These are phyloP conservation scores for Bretziella fagacearum DNA, from an alignment of 2,329 filamentous ascomycete genomes.

Conservation along the genomic window DNA sequence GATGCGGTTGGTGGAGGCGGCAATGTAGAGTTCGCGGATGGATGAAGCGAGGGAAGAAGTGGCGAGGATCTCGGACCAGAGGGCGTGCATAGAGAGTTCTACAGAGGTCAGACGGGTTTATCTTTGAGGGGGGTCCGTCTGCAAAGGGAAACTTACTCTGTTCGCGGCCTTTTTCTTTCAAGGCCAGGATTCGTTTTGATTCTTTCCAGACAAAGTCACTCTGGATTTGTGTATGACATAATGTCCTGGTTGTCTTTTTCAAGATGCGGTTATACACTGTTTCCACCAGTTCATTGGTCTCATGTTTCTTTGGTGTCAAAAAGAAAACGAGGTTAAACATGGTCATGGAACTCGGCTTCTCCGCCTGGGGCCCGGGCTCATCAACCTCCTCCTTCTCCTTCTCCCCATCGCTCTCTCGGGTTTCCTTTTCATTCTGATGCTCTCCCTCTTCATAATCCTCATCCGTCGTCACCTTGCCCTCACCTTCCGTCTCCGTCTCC, in stretches of 20 bases:
- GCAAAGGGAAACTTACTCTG: slow-evolving; percentile 36
- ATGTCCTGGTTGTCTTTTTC: slow-evolving; percentile 79
- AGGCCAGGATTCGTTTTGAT: slow-evolving; percentile 60
- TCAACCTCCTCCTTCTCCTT: not conserved
- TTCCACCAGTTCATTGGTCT: slow-evolving; percentile 59
- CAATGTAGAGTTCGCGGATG: slow-evolving; percentile 65
- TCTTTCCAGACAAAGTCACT: slow-evolving; percentile 86
- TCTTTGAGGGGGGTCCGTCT: too few species aligned
- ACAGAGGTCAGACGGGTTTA: slow-evolving; percentile 12
- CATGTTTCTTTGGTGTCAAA: slow-evolving; percentile 59
- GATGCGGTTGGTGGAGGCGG: slow-evolving; percentile 70
- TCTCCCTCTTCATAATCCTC: slow-evolving; percentile 15
- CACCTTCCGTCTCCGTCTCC: slow-evolving; percentile 16
- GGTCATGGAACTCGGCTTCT: slow-evolving; percentile 58
- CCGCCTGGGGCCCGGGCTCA: slow-evolving; percentile 18
- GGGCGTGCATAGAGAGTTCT: slow-evolving; percentile 42
- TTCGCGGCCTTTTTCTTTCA: slow-evolving; percentile 71
- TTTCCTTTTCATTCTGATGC: slow-evolving; percentile 20
- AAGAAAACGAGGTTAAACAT: slow-evolving; percentile 99
- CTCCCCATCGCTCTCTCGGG: slow-evolving; percentile 16
- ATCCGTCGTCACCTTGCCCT: slow-evolving; percentile 17
- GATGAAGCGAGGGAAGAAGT: slow-evolving; percentile 66
- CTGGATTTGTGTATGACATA: slow-evolving; percentile 83
- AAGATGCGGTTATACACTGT: slow-evolving; percentile 72
- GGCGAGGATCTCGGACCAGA: slow-evolving; percentile 56